phyloP scores from a whole-genome alignment of 179 eudicot genomes.

The Carnegiea gigantea region DNA sequence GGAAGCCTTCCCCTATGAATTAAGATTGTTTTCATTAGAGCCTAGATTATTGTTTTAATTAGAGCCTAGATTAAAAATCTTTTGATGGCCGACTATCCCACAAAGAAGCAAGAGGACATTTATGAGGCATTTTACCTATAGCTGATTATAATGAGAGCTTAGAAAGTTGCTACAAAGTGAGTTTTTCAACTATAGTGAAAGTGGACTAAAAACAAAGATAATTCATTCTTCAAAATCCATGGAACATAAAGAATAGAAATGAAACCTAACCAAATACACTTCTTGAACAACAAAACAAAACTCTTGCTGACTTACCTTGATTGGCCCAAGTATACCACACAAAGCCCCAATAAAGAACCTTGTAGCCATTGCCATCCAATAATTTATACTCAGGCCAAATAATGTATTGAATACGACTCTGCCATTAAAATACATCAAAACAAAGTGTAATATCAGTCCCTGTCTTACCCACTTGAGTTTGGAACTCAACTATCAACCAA shows the following conservation, averaged over 20 bases:
- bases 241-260: background rate
- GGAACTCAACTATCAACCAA: no score
- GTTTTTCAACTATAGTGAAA: background rate
- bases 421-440: constrained; percentile 13
- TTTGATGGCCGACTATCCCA: background rate
- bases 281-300: constrained; percentile 32
- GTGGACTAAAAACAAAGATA: background rate
- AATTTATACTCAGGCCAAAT: constrained; percentile 77
- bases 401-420: constrained; percentile 76
- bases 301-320: constrained; percentile 36
- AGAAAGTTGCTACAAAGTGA: background rate
- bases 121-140: background rate
- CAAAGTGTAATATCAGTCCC: constrained; percentile 3
- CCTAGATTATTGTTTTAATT: no score
- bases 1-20: no score
- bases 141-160: background rate
- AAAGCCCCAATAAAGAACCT: constrained; percentile 81
- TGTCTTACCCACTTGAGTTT: no score
- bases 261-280: constrained; percentile 38
- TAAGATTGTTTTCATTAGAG: no score
- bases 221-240: background rate
- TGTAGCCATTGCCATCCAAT: constrained; percentile 75
- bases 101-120: background rate
- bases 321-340: constrained; percentile 48
- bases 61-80: no score